Base-by-base conservation (phyloP, 2,329 filamentous ascomycete species). In the Verticillium nonalfalfae region DNA sequence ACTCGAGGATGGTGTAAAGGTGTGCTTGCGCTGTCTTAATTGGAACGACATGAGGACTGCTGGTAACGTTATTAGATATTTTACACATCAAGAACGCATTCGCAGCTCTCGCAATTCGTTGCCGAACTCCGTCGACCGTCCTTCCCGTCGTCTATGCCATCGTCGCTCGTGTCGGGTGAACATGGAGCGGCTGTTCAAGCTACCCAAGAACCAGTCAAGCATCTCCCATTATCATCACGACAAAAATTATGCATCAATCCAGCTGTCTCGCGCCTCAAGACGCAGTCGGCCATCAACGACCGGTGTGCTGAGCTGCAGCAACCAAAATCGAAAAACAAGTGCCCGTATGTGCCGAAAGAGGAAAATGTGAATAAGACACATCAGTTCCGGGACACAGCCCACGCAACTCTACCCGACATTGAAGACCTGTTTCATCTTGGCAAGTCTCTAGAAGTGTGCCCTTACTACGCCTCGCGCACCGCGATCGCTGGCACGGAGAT, bases 41-140 rank as follows among this genome's bases (percentile, higher is more conserved):
- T 56, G 54, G 13, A 26, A 34, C 15, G 26, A 31, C 11, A 11
- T 21, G 3, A 7, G 18, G 45, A 3, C 26, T 34, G 55, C 60
- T 70, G 70, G 71, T 77, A 73, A 75, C 73, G 40, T 56, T 9
- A 39, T 58, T 73, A 87, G 80, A 90, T 97, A 59, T 96, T 91
- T 74, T 97, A 94, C 75, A 95, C 93, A 61, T 97, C 93, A 7
- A 85, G 93, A 70, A 97, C 93, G 1, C 93, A 97, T 73, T 97
- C 93, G 2, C 93, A 97, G 70, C 77, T 97, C 14, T 89, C 90
- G 1, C 93, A 97, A 71, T 96, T 97, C 73, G 88, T 94, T 18
- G 84, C 87, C 52, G 93, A 97, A 73, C 77, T 97, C 58, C 85
- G 88, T 1, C 86, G 91, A 34, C 90, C 96, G n/a, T 77, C 78